Base-by-base conservation (phyloP, 2,329 filamentous ascomycete species). In the Cadophora gregata region DNA sequence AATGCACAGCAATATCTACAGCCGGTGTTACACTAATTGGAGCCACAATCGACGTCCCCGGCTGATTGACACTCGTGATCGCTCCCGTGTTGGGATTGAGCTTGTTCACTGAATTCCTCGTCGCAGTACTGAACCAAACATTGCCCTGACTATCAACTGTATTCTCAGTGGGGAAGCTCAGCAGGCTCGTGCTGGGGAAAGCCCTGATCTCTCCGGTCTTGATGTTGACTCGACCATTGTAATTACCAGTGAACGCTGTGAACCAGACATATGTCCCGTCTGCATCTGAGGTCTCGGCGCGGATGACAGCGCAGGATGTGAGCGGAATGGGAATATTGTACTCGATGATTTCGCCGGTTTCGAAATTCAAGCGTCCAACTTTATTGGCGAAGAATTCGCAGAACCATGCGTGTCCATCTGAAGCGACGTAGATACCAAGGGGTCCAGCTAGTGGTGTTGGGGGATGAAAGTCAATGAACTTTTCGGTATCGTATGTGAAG, bases 1-100 rank as follows among this genome's bases (percentile, higher is more conserved):
- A 63, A 27, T 63, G 48, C 51, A 33, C 51, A 1, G 48, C 36
- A 63, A 58, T 58, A n/a, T 63, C 24, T 5, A 63, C 61, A 25
- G 31, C 38, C 2, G 61, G 61, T 19, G 24, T 21, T 1, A 58
- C 51, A 58, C 61, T 63, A 47, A 63, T 58, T 31, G 50, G 50
- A 6, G 61, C 50, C 9, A n/a, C 24, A 29, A 63, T 56, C 29
- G 58, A 21, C 8, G 61, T 63, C 8, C 61, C 50, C 8, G 61
- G 61, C 36, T 56, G 51, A 33, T 50, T 27, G n/a, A 58, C 27
- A n/a, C 29, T 63, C 19, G 16, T 48, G 24, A 55, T 21, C 16
- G 21, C 27, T 21, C 51, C 61, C 4, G 50, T 63, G 7, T 27
- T 38, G 4, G 36, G 61, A 25, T 33, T 56, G 21, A 63, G 27